phyloP scores from a whole-genome alignment of 2,329 filamentous ascomycete species.

The Aspergillus proliferans region DNA sequence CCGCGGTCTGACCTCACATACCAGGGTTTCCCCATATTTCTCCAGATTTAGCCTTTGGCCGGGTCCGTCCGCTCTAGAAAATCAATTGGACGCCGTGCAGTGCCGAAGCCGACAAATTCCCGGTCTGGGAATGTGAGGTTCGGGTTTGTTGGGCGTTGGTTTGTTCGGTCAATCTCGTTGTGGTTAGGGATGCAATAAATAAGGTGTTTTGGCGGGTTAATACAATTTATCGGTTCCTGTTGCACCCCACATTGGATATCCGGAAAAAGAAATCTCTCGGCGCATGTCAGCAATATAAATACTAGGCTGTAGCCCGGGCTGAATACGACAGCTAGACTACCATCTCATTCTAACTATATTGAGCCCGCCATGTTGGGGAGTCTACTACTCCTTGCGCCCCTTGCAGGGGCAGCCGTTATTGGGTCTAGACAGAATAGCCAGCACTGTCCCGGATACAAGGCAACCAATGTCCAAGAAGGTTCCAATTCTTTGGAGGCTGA shows the following conservation, averaged over 20 bases:
- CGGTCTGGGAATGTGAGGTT: neutral
- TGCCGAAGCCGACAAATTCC: neutral
- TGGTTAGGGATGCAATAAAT: too few relatives aligned
- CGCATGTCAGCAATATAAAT: neutral
- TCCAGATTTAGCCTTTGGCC: neutral
- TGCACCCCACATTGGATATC: neutral
- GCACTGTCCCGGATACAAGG: slow-evolving; percentile 35
- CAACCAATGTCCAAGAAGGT: slow-evolving; percentile 27
- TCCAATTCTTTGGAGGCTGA: slow-evolving; percentile 58
- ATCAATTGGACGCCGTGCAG: neutral
- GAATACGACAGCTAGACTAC: neutral
- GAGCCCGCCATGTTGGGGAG: slow-evolving; percentile 19
- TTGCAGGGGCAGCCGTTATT: slow-evolving; percentile 24
- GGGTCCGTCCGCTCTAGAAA: neutral
- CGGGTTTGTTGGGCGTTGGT: too few relatives aligned
- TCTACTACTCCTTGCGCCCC: slow-evolving; percentile 20
- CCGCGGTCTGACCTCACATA: neutral
- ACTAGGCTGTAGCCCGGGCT: neutral
- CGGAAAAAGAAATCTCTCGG: neutral
- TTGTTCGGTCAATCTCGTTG: too few relatives aligned
- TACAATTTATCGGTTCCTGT: neutral
- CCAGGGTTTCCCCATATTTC: neutral
- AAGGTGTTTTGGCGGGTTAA: too few relatives aligned
- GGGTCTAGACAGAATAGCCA: slow-evolving; percentile 9
- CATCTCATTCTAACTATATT: neutral